Conservation (phyloP, 2,329 filamentous ascomycete species). For the Dothideomycetes sp. region DNA sequence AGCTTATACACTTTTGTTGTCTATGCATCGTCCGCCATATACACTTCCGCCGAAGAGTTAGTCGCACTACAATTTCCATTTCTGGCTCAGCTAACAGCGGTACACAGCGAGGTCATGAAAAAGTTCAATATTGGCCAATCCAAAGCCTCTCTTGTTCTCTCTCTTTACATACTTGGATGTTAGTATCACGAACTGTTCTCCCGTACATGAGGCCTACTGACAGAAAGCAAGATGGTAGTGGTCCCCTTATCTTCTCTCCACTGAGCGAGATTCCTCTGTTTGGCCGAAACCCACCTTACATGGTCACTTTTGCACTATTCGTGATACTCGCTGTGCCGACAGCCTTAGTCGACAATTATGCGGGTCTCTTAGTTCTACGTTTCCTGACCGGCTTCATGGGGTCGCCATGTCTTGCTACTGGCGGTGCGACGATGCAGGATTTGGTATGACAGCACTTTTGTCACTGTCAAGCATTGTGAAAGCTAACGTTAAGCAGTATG, state of each 20-base stretch:
- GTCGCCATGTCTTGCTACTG: slow-evolving; percentile 51
- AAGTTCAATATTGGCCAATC: slow-evolving; percentile 42
- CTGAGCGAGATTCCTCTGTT: slow-evolving; percentile 55
- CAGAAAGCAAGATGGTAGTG: slow-evolving; percentile 35
- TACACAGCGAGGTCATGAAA: slow-evolving; percentile 32
- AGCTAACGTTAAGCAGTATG: no score
- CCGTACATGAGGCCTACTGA: neutral
- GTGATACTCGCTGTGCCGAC: slow-evolving; percentile 57
- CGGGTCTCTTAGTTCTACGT: slow-evolving; percentile 49
- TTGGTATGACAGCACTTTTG: no score
- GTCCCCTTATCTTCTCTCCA: slow-evolving; percentile 55
- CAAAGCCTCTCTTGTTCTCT: slow-evolving; percentile 45
- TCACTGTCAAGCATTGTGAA: no score
- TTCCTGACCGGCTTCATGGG: slow-evolving; percentile 59
- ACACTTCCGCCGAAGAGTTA: slow-evolving; percentile 26
- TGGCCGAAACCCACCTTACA: slow-evolving; percentile 57
- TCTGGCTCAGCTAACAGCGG: neutral
- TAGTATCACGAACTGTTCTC: neutral
- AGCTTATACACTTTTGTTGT: slow-evolving; percentile 26
- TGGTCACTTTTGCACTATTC: slow-evolving; percentile 56
- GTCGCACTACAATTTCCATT: neutral
- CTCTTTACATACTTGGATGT: slow-evolving; percentile 51
- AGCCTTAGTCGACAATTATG: slow-evolving; percentile 50
- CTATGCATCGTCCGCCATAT: slow-evolving; percentile 35
- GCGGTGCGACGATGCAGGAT: slow-evolving; percentile 42